Evolutionary conservation across 192 early-diverging fungal species (phyloP).

Genomic region (Backusella westeae): DNA sequence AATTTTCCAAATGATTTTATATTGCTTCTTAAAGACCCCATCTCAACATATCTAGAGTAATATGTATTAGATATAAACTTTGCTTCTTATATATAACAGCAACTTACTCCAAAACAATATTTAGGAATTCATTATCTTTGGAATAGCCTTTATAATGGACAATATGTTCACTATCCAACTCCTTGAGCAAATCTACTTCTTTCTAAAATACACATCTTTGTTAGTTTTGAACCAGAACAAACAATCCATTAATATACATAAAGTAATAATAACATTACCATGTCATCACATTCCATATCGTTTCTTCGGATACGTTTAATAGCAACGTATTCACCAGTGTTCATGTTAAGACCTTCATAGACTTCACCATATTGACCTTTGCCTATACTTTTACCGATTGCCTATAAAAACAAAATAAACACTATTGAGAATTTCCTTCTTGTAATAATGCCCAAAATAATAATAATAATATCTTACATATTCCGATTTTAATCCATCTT

Average conservation of each 20-base stretch:
- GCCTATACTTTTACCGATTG: conserved; percentile 84
- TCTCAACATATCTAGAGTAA: conserved; percentile 66
- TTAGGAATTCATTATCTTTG: conserved; percentile 64
- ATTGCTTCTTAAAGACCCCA: conserved; percentile 84
- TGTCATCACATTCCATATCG: conserved; percentile 61
- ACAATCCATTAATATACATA: background rate
- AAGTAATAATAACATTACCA: conserved; percentile 40
- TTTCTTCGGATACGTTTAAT: conserved; percentile 82
- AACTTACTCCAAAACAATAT: conserved; percentile 77
- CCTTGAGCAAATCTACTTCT: conserved; percentile 85
- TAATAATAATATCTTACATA: background rate
- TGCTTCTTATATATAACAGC: background rate
- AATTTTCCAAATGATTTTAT: conserved; percentile 89
- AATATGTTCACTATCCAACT: conserved; percentile 77
- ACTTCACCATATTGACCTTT: conserved; percentile 89
- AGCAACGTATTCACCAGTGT: conserved; percentile 80
- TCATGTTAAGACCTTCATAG: conserved; percentile 71
- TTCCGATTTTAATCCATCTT: background rate
- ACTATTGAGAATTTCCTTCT: background rate
- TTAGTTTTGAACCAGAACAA: background rate
- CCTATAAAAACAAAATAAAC: conserved; percentile 30
- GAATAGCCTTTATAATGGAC: conserved; percentile 84
- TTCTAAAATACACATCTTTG: conserved; percentile 30
- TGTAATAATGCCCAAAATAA: background rate
- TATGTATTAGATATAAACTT: background rate